Conservation (phyloP, 192 early-diverging fungal species). For the Mortierella alpina region DNA sequence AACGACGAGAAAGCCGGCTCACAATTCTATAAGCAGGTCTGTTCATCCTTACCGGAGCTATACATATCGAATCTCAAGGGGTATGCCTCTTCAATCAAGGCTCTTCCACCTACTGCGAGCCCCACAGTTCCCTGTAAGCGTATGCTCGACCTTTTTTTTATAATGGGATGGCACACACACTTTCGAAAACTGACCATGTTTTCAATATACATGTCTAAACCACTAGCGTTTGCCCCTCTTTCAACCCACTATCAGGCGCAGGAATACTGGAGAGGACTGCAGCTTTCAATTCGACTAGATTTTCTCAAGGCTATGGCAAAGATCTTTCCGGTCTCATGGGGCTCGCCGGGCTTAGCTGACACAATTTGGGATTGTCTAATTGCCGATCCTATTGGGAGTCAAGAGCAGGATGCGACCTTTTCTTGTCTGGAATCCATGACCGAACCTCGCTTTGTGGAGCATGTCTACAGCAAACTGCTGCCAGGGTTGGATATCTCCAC, state of each 20-base stretch:
- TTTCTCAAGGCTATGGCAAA: conserved; percentile 52
- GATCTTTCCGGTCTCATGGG: conserved; percentile 44
- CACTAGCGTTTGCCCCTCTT: conserved; percentile 21
- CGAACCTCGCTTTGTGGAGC: conserved; percentile 47
- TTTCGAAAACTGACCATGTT: not conserved
- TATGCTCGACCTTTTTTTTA: not conserved
- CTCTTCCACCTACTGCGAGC: conserved; percentile 24
- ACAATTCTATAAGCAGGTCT: conserved; percentile 30
- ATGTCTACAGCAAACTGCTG: conserved; percentile 52
- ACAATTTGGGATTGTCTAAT: conserved; percentile 58
- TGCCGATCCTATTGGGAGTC: conserved; percentile 52
- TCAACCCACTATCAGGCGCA: conserved; percentile 12
- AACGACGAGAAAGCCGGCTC: conserved; percentile 10
- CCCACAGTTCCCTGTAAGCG: conserved; percentile 37
- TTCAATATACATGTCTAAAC: not conserved
- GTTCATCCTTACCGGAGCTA: conserved; percentile 19
- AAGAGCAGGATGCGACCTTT: conserved; percentile 59
- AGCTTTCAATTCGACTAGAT: conserved; percentile 40
- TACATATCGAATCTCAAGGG: conserved; percentile 28
- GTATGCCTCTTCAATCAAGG: conserved; percentile 30
- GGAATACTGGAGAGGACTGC: conserved; percentile 28
- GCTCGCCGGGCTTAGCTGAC: conserved; percentile 51
- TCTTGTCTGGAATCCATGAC: conserved; percentile 49
- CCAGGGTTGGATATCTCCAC: conserved; percentile 49
- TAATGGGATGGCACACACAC: not conserved